Conservation (phyloP, 2,329 filamentous ascomycete genomes). For the Curvularia verruculosa region DNA sequence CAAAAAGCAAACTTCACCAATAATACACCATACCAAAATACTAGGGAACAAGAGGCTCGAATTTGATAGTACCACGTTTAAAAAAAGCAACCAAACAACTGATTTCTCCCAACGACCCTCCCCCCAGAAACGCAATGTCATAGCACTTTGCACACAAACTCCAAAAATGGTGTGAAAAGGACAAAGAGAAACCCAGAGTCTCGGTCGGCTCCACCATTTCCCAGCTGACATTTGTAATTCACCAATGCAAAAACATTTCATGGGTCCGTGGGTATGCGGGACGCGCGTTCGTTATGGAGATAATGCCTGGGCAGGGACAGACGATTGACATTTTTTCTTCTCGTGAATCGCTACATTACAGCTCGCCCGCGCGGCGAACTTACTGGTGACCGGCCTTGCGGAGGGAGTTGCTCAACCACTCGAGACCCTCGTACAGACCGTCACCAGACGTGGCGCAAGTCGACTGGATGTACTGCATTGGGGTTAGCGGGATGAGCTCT, state of each 20-base stretch:
- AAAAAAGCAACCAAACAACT: slow-evolving; percentile 46
- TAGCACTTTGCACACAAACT: slow-evolving; percentile 44
- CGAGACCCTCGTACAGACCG: slow-evolving; percentile 98
- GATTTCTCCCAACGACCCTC: slow-evolving; percentile 44
- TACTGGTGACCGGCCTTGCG: slow-evolving; percentile 60
- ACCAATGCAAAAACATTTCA: slow-evolving; percentile 44
- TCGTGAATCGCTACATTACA: slow-evolving; percentile 32
- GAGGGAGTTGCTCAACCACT: slow-evolving; percentile 62
- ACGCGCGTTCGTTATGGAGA: slow-evolving; percentile 32
- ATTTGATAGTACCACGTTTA: slow-evolving; percentile 48
- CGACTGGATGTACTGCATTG: slow-evolving; percentile 88
- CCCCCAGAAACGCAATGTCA: slow-evolving; percentile 43
- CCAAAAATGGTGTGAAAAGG: slow-evolving; percentile 45
- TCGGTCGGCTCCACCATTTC: slow-evolving; percentile 46
- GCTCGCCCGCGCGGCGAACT: slow-evolving; percentile 19
- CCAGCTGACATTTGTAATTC: slow-evolving; percentile 37
- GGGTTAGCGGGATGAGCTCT: slow-evolving; percentile 27
- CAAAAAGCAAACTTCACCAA: neutral
- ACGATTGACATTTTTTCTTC: slow-evolving; percentile 34
- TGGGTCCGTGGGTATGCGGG: slow-evolving; percentile 31
- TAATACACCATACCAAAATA: slow-evolving; percentile 23
- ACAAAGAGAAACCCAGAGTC: slow-evolving; percentile 29
- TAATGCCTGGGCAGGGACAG: slow-evolving; percentile 35
- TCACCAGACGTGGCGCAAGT: slow-evolving; percentile 99
- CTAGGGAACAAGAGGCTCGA: slow-evolving; percentile 46